These are phyloP conservation scores for Sarocladium kiliense DNA, from an alignment of 2,329 filamentous ascomycete genomes.

Conservation along the genomic window DNA sequence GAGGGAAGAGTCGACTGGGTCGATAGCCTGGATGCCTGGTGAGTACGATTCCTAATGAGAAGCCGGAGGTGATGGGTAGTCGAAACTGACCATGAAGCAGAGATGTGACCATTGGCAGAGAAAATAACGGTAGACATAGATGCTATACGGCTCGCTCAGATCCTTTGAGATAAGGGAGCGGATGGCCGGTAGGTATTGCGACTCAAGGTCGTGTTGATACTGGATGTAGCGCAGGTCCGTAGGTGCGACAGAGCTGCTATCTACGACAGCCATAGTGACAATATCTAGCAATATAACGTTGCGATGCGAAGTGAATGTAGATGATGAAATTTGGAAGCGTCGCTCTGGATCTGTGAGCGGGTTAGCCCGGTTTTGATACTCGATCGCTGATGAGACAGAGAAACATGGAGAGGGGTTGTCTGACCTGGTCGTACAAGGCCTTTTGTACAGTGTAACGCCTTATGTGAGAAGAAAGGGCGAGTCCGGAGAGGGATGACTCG, in stretches of 20 bases:
- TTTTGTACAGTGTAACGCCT: no score
- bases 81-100: constrained; percentile 75
- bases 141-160: constrained; percentile 96
- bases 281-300: neutral
- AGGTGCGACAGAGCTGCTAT: constrained; percentile 29
- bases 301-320: neutral
- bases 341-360: neutral
- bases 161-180: constrained; percentile 92
- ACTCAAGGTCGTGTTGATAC: constrained; percentile 56
- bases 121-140: constrained; percentile 98
- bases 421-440: no score
- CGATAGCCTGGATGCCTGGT: constrained; percentile 42
- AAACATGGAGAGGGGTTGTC: no score
- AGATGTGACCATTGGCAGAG: constrained; percentile 95
- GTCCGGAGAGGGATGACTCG: neutral
- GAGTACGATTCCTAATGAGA: neutral
- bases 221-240: constrained; percentile 53
- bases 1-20: constrained; percentile 57
- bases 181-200: constrained; percentile 74
- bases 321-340: neutral
- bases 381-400: no score
- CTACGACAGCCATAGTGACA: constrained; percentile 28
- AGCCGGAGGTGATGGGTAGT: constrained; percentile 10
- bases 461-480: neutral
- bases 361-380: neutral